Evolutionary conservation across 2,329 filamentous ascomycete genomes (phyloP).

Genomic region (Arthrinium phaeospermum): DNA sequence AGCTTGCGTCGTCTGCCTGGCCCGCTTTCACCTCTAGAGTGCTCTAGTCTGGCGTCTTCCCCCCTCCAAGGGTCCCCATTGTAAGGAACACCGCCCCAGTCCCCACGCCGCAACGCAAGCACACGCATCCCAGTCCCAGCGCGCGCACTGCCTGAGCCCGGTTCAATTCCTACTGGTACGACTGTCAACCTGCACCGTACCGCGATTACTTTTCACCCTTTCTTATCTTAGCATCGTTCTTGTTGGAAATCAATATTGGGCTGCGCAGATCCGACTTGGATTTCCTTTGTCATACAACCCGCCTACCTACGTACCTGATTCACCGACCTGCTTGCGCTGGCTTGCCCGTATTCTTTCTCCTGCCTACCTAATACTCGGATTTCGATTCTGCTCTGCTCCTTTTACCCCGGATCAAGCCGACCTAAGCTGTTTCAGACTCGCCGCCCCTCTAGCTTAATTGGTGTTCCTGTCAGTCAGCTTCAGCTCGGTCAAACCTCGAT

Average conservation of each 20-base stretch:
- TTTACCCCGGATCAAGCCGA: conserved; percentile 11
- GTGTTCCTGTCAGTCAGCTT: not conserved
- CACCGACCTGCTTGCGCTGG: not conserved
- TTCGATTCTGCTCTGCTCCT: not conserved
- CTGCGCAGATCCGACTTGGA: conserved; percentile 7
- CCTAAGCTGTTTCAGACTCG: conserved; percentile 11
- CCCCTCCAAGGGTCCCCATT: not conserved
- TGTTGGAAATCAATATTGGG: conserved; percentile 1
- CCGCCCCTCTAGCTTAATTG: conserved; percentile 12
- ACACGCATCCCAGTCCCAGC: not conserved
- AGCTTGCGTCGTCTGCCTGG: not conserved
- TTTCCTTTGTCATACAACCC: conserved; percentile 4
- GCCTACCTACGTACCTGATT: not conserved
- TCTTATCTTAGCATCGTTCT: conserved; percentile 15
- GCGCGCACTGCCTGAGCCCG: conserved; percentile 12
- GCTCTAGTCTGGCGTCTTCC: not conserved
- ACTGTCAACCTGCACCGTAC: conserved; percentile 3
- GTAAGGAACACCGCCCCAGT: conserved; percentile 12
- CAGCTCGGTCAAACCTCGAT: not conserved
- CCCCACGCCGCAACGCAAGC: conserved; percentile 5
- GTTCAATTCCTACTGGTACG: conserved; percentile 11
- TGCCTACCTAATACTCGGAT: not conserved
- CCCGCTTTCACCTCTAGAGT: not conserved
- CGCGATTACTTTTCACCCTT: conserved; percentile 17
- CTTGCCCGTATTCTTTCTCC: not conserved